Base-by-base conservation (phyloP, 75 land plant species). In the Cupressus sempervirens region DNA sequence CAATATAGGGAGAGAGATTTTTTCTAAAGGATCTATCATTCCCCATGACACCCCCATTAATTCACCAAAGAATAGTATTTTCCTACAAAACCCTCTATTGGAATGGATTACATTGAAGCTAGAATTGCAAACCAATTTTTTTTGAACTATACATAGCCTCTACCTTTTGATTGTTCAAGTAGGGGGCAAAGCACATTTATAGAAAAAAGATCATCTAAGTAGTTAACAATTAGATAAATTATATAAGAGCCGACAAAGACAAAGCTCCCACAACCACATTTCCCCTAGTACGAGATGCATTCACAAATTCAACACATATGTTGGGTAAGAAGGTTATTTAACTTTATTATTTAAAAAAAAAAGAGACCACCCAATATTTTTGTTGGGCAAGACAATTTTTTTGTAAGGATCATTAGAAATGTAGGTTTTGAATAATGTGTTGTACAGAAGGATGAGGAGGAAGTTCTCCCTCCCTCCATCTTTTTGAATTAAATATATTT, bases 21-120 rank as follows among this genome's bases (percentile, higher is more conserved):
- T n/a, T 77, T 82, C 82, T 68, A 83, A 85, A 68, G 88, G 89
- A 18, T 88, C 87, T 15, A 86, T 90, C 43, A 84, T 70, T 48
- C 91, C 86, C 4, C 70, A 90, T 81, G 73, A 83, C 11, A 11
- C 73, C 77, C 70, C 84, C 40, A 45, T 62, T 40, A 45, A 85
- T 72, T 29, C 40, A 26, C 67, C 82, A 80, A 20, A 85, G 43
- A 32, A 70, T 35, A 30, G 2, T 35, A 30, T 10, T 10, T 11
- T 35, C 34, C 32, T 70, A 32, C 74, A 70, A 30, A 70, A 35
- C 1, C 34, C 15, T 30, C 35, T 13, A 30, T 30, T 6, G 13
- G 32, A 70, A 32, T 30, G 74, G 35, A 70, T 13, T 0, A 70
- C 14, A 10, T 32, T 10, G 14, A 70, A 32, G 3, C 2, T 34